Conservation (phyloP, 2,329 filamentous ascomycete genomes). For the Monilinia polystroma region DNA sequence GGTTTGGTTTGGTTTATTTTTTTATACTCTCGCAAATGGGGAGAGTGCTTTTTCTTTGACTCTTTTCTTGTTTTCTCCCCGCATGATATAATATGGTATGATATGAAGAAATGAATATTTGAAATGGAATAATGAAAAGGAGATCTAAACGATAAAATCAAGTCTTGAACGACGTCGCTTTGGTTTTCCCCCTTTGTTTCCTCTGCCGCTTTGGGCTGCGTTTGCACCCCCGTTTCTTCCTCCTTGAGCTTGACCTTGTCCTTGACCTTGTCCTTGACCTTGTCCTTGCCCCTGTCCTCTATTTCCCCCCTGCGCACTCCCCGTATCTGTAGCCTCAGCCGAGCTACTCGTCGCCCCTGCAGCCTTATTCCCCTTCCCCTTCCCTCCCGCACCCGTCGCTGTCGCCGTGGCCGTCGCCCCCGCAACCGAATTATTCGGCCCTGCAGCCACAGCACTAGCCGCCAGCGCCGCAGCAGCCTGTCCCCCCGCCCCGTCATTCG, state of each 20-base stretch:
- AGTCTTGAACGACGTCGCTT: conserved; percentile 4
- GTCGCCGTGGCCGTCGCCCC: conserved; percentile 19
- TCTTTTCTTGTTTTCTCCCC: too few relatives aligned
- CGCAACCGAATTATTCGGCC: conserved; percentile 19
- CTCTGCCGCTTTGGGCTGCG: conserved; percentile 13
- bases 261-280: neutral
- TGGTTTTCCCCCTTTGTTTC: conserved; percentile 13
- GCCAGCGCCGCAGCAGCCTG: conserved; percentile 27
- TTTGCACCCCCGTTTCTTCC: neutral
- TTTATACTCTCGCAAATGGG: too few relatives aligned
- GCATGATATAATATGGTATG: too few relatives aligned
- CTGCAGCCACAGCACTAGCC: conserved; percentile 39
- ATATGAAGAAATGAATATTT: too few relatives aligned
- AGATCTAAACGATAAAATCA: conserved; percentile 19
- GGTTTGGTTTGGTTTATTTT: too few relatives aligned
- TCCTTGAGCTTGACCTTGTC: neutral
- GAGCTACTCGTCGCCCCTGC: conserved; percentile 10
- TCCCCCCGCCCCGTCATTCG: conserved; percentile 29
- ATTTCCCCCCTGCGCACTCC: neutral
- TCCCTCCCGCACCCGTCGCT: conserved; percentile 20
- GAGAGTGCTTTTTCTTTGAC: too few relatives aligned
- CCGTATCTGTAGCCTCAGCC: neutral
- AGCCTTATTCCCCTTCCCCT: conserved; percentile 25
- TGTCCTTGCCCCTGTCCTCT: neutral
- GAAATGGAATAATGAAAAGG: neutral